These are phyloP conservation scores for Monascus purpureus DNA, from an alignment of 495 filamentous ascomycete genomes.

Conservation along the genomic window DNA sequence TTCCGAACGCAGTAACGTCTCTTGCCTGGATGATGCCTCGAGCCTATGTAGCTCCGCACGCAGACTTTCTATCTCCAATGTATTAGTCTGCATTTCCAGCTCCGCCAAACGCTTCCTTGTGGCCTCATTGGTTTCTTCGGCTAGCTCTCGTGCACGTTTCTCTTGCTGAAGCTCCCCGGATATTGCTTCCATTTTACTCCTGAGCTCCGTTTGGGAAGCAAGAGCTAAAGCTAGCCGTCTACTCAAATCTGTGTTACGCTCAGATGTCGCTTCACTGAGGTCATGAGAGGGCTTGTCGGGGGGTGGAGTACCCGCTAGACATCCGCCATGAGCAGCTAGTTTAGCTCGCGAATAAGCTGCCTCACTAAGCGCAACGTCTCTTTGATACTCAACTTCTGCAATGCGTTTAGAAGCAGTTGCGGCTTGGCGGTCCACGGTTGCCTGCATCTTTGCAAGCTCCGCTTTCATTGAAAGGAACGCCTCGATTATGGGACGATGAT, in stretches of 20 bases:
- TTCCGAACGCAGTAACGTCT: conserved; percentile 60
- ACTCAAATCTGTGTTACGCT: conserved; percentile 63
- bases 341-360: conserved; percentile 91
- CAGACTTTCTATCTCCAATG: conserved; percentile 70
- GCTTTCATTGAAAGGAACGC: conserved; percentile 81
- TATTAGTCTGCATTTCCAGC: conserved; percentile 71
- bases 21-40: conserved; percentile 61
- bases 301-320: conserved; percentile 55
- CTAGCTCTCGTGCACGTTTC: conserved; percentile 60
- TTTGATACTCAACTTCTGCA: conserved; percentile 82
- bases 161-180: conserved; percentile 64
- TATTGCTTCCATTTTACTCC: conserved; percentile 51
- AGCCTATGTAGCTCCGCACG: conserved; percentile 69
- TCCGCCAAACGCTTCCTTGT: conserved; percentile 72
- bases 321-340: conserved; percentile 68
- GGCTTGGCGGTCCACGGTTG: conserved; percentile 73
- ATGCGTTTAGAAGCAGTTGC: conserved; percentile 73
- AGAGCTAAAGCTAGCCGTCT: conserved; percentile 71
- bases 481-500: conserved; percentile 84
- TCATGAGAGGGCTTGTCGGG: conserved; percentile 47
- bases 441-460: conserved; percentile 65
- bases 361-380: conserved; percentile 83
- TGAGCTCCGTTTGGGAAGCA: conserved; percentile 61
- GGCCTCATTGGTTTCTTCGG: conserved; percentile 75
- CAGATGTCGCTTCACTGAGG: conserved; percentile 36